Evolutionary conservation across 108 stramenopile genomes (phyloP).

Genomic region (Mayamaea pseudoterrestris): DNA sequence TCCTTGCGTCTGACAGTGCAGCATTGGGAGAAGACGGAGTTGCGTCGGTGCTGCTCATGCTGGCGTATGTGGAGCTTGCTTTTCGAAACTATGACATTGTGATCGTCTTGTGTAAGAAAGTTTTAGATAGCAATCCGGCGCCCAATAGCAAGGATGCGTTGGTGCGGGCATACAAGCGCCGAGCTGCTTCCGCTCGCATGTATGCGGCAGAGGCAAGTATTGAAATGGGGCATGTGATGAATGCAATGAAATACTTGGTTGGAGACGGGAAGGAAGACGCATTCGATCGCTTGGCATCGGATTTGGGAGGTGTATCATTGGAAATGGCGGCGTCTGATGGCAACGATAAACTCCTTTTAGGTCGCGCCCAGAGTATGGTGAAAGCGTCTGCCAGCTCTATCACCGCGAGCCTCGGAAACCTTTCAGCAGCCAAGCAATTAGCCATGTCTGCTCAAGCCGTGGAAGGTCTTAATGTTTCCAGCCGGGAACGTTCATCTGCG

Average conservation of each 20-base stretch:
- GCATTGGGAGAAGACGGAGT: slow-evolving; percentile 7
- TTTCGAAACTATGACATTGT: slow-evolving; percentile 27
- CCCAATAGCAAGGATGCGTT: neutral
- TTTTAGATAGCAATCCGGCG: neutral
- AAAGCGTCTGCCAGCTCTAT: slow-evolving; percentile 27
- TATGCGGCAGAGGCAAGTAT: slow-evolving; percentile 57
- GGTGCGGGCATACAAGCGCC: slow-evolving; percentile 18
- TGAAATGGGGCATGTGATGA: slow-evolving; percentile 23
- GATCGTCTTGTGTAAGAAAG: slow-evolving; percentile 8
- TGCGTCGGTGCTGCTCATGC: slow-evolving; percentile 21
- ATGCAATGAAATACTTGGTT: slow-evolving; percentile 31
- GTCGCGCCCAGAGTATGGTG: slow-evolving; percentile 35
- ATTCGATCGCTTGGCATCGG: slow-evolving; percentile 35
- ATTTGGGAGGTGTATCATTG: slow-evolving; percentile 11
- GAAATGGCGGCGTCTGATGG: neutral
- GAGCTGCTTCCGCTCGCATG: slow-evolving; percentile 39
- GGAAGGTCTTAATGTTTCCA: slow-evolving; percentile 5
- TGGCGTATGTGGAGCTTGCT: slow-evolving; percentile 48
- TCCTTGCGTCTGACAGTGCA: slow-evolving; percentile 10
- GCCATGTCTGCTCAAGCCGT: slow-evolving; percentile 45
- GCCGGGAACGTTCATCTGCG: slow-evolving; percentile 8
- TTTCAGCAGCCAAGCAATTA: slow-evolving; percentile 32
- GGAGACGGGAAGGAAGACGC: slow-evolving; percentile 35
- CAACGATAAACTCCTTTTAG: slow-evolving; percentile 14
- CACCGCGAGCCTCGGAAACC: slow-evolving; percentile 16